Base-by-base conservation (phyloP, 2,329 filamentous ascomycete genomes). In the Xylariaceae sp. region DNA sequence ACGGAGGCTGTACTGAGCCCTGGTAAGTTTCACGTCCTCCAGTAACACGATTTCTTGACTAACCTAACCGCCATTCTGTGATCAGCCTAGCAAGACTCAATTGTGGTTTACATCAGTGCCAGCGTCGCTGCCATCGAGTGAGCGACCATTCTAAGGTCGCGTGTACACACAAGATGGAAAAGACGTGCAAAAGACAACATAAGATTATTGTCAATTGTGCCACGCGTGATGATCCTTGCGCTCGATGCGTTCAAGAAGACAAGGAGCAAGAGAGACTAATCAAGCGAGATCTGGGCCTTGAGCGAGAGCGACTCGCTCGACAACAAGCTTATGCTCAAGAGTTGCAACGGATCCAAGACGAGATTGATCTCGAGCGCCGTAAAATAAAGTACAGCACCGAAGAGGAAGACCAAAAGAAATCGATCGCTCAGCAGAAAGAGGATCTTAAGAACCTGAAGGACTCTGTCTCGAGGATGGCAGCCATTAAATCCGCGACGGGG, bases 311-410 rank as follows among this genome's bases (percentile, higher is more conserved):
- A 0, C 59, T 71, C 2, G 52, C 52, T 2, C 67, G 64, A 1
- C 68, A 79, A 39, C 58, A 60, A 1, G 57, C 58, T 0, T 79
- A 81, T 48, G 59, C 61, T 0, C 42, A 53, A 1, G 48, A 75
- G 26, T 54, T 83, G 1, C 63, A 68, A 24, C 54, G 67, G 11
- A 60, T 81, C 1, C 61, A 79, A 15, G 78, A 78, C n/a, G 71
- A 79, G 39, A 68, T 81, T 6, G 68, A 69, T 1, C 70, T 70
- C 34, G 58, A 73, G 15, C 65, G 66, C 6, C 68, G 71, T 1
- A 38, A 58, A 0, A 53, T 69, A 11, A 69, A 69, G 42, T 67
- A 75, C 11, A 48, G 64, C 9, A 42, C 51, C 0, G 70, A 81
- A 2, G 62, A 71, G n/a, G 53, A 66, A 3, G 59, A 73, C 0